Evolutionary conservation across 768 basidiomycete genomes (phyloP), one percentile per base, ranked within the genome.

Genomic region (Xerocomellus amylosporus): DNA sequence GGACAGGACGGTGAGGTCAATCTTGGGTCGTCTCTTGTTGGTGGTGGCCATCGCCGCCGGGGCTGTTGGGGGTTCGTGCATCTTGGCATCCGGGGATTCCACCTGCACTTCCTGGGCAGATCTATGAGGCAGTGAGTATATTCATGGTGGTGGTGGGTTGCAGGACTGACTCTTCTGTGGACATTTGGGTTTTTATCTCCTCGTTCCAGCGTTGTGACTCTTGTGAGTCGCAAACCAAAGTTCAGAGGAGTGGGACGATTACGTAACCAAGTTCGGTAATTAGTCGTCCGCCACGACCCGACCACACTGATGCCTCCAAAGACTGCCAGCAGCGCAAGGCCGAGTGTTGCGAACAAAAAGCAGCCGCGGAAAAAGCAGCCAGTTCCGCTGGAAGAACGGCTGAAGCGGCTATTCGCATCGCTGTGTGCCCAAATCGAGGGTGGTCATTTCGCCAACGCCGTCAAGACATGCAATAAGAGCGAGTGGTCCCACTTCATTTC

Each of bases 381-480:
- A 46, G 58, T 62, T 45, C 28, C 54, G 2, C 31, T 62, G 48
- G 64, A 63, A 15, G 67, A 60, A 58, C 68, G 62, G 58, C 47
- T 79, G 47, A 85, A 81, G 64, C 79, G 84, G 17, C 74, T 89
- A 48, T 93, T 89, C 72, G 84, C 81, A 46, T 88, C 90, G 37
- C 74, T 97, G 4, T 87, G 84, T 66, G 88, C 90, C 10, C 94
- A 96, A 68, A 86, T 95, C 62, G 91, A 95, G 58, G 91, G 88
- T n/a, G 90, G 88, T 2, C 85, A 94, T 73, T 86, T 92, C 66
- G 71, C 74, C 41, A 93, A 92, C 63, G 93, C 92, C 26, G 79
- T 93, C 65, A 91, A 87, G 79, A 94, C 93, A 58, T 94, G 91
- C 75, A 87, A 93, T 72, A 93, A 92, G 77, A 88, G 94, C 92